A percentile compares a stretch with the other conserved stretches of the same genome.
phyloP scores from a whole-genome alignment of 768 basidiomycete species.

The Candolleomyces eurysporus region DNA sequence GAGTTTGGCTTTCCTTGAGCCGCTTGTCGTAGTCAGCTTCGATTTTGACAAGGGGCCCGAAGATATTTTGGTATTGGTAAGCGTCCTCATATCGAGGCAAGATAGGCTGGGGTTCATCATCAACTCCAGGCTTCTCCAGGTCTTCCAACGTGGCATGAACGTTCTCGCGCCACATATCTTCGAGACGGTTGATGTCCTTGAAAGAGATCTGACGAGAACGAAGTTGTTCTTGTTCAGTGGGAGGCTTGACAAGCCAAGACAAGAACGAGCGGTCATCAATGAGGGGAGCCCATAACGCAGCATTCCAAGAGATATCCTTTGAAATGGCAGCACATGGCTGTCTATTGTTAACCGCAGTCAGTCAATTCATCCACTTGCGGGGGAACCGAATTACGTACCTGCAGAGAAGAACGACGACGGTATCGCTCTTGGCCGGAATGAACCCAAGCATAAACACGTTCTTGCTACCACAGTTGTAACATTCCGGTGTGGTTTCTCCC shows the following conservation, averaged over 20 bases:
- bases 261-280: conserved; percentile 98
- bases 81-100: conserved; percentile 94
- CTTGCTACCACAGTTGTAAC: conserved; percentile 98
- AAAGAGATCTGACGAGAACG: conserved; percentile 97
- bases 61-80: conserved; percentile 99
- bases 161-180: conserved; percentile 98
- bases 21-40: conserved; percentile 99
- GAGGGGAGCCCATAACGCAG: conserved; percentile 94
- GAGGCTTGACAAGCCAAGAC: conserved; percentile 98
- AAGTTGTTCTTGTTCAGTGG: conserved; percentile 93
- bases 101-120: conserved; percentile 95
- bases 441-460: conserved; percentile 99
- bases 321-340: conserved; percentile 98
- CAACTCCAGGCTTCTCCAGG: conserved; percentile 94
- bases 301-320: conserved; percentile 99
- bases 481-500: conserved; percentile 97
- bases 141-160: conserved; percentile 93
- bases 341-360: conserved; percentile 35
- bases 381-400: conserved; percentile 54
- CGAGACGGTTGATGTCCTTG: conserved; percentile 93
- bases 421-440: conserved; percentile 98
- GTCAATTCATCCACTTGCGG: conserved; percentile 6
- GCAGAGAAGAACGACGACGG: conserved; percentile 95
- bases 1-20: conserved; percentile 97
- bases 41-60: conserved; percentile 98